phyloP scores from a whole-genome alignment of 106 monocot species.

The Agapanthus africanus region DNA sequence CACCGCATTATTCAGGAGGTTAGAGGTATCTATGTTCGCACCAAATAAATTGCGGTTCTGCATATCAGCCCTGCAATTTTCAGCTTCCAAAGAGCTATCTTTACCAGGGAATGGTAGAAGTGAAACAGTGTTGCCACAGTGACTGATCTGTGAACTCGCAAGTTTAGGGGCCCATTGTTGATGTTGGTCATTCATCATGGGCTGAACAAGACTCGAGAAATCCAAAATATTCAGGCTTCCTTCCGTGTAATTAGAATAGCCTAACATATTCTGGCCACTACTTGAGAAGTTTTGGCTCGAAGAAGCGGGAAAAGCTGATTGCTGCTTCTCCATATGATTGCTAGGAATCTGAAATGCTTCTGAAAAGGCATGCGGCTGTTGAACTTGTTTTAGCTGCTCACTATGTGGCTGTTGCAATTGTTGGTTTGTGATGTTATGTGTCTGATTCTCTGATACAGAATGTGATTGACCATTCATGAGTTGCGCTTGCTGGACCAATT shows the following conservation, averaged over 20 bases:
- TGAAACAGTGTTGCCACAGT: slow-evolving; percentile 35
- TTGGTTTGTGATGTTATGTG: slow-evolving; percentile 36
- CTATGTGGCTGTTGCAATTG: slow-evolving; percentile 41
- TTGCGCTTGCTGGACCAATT: slow-evolving; percentile 50
- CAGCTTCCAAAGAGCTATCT: slow-evolving; percentile 45
- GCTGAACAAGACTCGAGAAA: slow-evolving; percentile 27
- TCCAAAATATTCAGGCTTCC: slow-evolving; percentile 36
- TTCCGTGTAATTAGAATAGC: slow-evolving; percentile 28
- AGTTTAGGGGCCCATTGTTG: slow-evolving; percentile 38
- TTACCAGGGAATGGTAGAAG: slow-evolving; percentile 62
- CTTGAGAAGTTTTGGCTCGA: too few species aligned
- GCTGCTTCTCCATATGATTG: slow-evolving; percentile 32
- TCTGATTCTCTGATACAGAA: slow-evolving; percentile 27
- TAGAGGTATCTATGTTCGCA: slow-evolving; percentile 65
- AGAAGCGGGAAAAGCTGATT: too few species aligned
- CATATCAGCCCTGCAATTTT: slow-evolving; percentile 35
- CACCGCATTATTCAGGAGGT: slow-evolving; percentile 47
- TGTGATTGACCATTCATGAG: slow-evolving; percentile 38
- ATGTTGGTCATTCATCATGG: slow-evolving; percentile 32
- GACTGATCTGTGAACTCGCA: slow-evolving; percentile 41
- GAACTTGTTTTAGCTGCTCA: slow-evolving; percentile 53
- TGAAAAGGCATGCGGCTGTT: slow-evolving; percentile 33
- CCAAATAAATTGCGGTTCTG: slow-evolving; percentile 76
- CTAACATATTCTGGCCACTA: slow-evolving; percentile 25
- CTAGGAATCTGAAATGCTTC: slow-evolving; percentile 42